Evolutionary conservation across 2,329 filamentous ascomycete genomes (phyloP).

Genomic region (Chrysoporthe austroafricana): DNA sequence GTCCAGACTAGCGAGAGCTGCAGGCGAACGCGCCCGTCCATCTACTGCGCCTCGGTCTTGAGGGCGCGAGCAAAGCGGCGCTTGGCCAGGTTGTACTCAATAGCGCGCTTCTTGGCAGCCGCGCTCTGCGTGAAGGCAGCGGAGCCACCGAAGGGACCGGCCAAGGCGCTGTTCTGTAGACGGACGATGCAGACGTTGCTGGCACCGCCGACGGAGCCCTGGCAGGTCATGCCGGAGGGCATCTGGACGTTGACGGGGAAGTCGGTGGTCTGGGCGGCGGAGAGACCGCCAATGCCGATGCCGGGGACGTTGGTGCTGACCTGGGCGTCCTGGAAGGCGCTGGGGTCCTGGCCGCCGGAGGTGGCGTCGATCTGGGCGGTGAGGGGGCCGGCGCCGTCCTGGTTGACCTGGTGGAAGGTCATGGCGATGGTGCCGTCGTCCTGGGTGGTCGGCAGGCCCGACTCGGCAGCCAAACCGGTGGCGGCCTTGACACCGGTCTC

Average conservation of each 20-base stretch:
- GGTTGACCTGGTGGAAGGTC: slow-evolving; percentile 73
- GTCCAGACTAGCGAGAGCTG: slow-evolving; percentile 21
- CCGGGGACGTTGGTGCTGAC: slow-evolving; percentile 52
- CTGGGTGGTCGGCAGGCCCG: slow-evolving; percentile 62
- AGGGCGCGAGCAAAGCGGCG: slow-evolving; percentile 31
- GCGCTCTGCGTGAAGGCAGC: slow-evolving; percentile 66
- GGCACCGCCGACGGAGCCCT: slow-evolving; percentile 60
- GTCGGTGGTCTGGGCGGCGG: slow-evolving; percentile 62
- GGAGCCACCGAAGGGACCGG: slow-evolving; percentile 69
- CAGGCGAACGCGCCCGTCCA: too few species aligned
- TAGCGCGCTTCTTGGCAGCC: slow-evolving; percentile 62
- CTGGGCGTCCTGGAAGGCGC: slow-evolving; percentile 62
- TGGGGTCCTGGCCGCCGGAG: slow-evolving; percentile 63
- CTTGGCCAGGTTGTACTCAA: slow-evolving; percentile 55
- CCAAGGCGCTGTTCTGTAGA: slow-evolving; percentile 63
- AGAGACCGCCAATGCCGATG: slow-evolving; percentile 55
- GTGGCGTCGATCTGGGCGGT: slow-evolving; percentile 64
- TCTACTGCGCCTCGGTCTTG: slow-evolving; percentile 22
- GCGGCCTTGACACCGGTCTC: slow-evolving; percentile 59
- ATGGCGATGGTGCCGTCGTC: slow-evolving; percentile 65
- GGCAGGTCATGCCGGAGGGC: slow-evolving; percentile 70
- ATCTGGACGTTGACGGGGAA: slow-evolving; percentile 69
- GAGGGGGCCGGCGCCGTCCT: slow-evolving; percentile 69
- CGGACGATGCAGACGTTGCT: slow-evolving; percentile 68
- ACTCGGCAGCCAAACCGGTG: slow-evolving; percentile 56